phyloP scores from a whole-genome alignment of 768 basidiomycete species.

The Naganishia vaughanmartiniae region DNA sequence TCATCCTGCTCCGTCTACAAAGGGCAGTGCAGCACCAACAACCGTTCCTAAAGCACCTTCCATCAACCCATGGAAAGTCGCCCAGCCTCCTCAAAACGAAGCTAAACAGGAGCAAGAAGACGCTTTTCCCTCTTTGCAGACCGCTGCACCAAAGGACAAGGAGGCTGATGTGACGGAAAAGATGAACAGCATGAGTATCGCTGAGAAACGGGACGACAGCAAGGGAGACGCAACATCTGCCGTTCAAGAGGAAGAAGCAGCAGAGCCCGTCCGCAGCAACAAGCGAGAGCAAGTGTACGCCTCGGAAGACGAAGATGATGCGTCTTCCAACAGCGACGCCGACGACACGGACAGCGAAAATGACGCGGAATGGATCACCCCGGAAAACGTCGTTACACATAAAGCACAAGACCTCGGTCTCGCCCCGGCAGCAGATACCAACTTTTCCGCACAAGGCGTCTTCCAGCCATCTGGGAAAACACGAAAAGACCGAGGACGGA shows the following conservation, averaged over 20 bases:
- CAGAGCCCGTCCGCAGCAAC: not conserved
- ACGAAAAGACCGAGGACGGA: slow-evolving; percentile 3
- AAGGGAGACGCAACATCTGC: not conserved
- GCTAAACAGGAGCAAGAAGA: slow-evolving; percentile 12
- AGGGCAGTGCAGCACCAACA: not conserved
- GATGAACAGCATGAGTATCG: slow-evolving; percentile 17
- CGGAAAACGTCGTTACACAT: slow-evolving; percentile 75
- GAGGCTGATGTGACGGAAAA: slow-evolving; percentile 16
- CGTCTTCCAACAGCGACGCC: slow-evolving; percentile 64
- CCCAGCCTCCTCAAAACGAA: not conserved
- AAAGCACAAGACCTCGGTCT: slow-evolving; percentile 83
- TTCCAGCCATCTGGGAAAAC: not conserved
- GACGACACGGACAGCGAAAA: slow-evolving; percentile 70
- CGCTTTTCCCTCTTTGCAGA: slow-evolving; percentile 34
- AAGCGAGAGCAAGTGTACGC: slow-evolving; percentile 9
- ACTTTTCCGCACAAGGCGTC: slow-evolving; percentile 3
- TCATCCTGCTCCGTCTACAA: not conserved
- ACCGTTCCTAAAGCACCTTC: slow-evolving; percentile 16
- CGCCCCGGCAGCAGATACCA: slow-evolving; percentile 59
- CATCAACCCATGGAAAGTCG: slow-evolving; percentile 13
- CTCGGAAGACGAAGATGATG: slow-evolving; percentile 39
- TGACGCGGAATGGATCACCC: slow-evolving; percentile 96
- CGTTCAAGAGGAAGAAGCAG: not conserved
- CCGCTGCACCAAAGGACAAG: slow-evolving; percentile 21
- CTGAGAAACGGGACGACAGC: slow-evolving; percentile 23